Base-by-base conservation (phyloP, 129 eudicot species). In the Lactuca sativa region DNA sequence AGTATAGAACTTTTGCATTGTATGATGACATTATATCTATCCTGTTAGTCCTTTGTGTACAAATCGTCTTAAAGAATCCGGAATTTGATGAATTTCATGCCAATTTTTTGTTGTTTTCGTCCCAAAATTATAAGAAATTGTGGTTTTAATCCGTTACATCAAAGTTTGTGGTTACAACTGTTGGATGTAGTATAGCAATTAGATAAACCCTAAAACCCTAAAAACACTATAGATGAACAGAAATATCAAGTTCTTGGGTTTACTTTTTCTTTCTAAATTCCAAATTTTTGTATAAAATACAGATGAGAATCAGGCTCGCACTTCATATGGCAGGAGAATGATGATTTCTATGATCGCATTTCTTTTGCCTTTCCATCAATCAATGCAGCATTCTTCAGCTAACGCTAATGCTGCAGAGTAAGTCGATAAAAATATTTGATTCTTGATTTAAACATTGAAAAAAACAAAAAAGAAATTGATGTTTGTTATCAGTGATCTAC, bases 381-480 rank as follows among this genome's bases (percentile, higher is more conserved):
- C 62, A 75, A 30, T 43, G 9, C 75, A 47, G 49, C 44, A 18
- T 53, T 69, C 60, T 66, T 69, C 16, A 31, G 82, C 76, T 71
- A 70, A 64, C 64, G 85, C 90, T 74, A 71, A 47, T 76, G 85
- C 91, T 72, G 74, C 78, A 9, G 90, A 85, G 97, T 91, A 76
- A 81, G 95, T 67, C 36, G 43, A 52, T 69, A 43, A 34, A 10
- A 47, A 47, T 11, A 10, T 47, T 2, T 47, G 52, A 47, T 11
- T 47, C 12, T 47, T 12, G 5, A 10, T 47, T 47, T 1, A 47
- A 47, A 10, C 3, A 11, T 11, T 47, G n/a, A 10, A n/a, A 9
- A 47, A 47, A 14, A 10, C 52, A 9, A 47, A 47, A 14, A 74
- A 31, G 58, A 71, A 32, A 63, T 48, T 59, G 55, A 62, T 52